A percentile compares a stretch with the other conserved stretches of the same genome.
Conservation (phyloP, 2,329 filamentous ascomycete species). For the Albifimbria verrucaria region DNA sequence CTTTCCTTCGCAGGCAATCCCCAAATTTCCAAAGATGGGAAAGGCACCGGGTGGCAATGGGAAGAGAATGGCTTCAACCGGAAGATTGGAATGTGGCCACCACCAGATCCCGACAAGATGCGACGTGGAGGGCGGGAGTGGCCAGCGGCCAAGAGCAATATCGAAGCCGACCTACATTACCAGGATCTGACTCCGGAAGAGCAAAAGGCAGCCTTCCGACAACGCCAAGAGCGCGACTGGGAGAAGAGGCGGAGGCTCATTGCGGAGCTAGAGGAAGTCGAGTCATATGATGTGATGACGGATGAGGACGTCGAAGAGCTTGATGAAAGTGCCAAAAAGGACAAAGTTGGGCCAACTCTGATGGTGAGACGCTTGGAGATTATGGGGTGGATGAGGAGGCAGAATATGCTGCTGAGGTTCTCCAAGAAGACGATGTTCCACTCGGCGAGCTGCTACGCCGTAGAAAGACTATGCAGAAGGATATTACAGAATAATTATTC, state of each 20-base stretch:
- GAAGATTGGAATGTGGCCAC: slow-evolving; percentile 58
- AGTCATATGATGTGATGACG: slow-evolving; percentile 48
- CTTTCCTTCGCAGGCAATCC: slow-evolving; percentile 61
- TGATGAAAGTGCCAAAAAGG: slow-evolving; percentile 48
- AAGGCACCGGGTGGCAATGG: slow-evolving; percentile 56
- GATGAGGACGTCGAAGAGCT: slow-evolving; percentile 43
- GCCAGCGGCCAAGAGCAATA: slow-evolving; percentile 36
- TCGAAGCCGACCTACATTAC: slow-evolving; percentile 27
- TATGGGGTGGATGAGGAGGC: slow-evolving; percentile 78
- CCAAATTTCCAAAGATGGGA: slow-evolving; percentile 31
- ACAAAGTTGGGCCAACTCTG: slow-evolving; percentile 68
- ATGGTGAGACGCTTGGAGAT: slow-evolving; percentile 71
- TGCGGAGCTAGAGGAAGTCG: slow-evolving; percentile 49
- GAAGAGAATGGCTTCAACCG: slow-evolving; percentile 77
- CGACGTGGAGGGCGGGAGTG: slow-evolving; percentile 37
- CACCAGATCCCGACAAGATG: slow-evolving; percentile 59
- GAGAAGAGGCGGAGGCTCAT: slow-evolving; percentile 38
- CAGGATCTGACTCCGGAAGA: slow-evolving; percentile 38
- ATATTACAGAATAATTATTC: slow-evolving; percentile 7
- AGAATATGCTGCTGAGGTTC: slow-evolving; percentile 35
- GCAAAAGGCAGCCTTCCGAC: slow-evolving; percentile 45
- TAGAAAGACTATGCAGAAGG: slow-evolving; percentile 37
- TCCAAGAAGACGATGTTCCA: slow-evolving; percentile 53
- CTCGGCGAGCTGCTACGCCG: slow-evolving; percentile 64
- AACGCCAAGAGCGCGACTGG: slow-evolving; percentile 47